These are phyloP conservation scores for Penicillium verrucosum DNA, from an alignment of 2,329 filamentous ascomycete species.

Conservation along the genomic window DNA sequence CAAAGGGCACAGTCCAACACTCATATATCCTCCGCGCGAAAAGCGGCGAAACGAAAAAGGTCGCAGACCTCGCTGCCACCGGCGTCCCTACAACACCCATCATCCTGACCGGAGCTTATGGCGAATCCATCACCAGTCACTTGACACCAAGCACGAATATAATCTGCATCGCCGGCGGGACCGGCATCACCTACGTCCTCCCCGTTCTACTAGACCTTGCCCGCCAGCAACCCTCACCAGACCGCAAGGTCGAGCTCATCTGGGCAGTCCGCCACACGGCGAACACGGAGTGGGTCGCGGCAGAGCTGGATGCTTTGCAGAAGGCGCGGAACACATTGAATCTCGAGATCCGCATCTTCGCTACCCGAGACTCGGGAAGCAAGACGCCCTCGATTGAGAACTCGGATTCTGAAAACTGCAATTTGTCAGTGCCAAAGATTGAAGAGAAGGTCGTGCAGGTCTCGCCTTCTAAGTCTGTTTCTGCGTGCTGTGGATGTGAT, in stretches of 20 bases:
- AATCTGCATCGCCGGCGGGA: constrained; percentile 57
- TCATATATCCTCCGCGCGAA: constrained; percentile 51
- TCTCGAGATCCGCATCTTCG: constrained; percentile 56
- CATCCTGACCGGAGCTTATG: constrained; percentile 63
- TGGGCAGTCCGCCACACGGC: constrained; percentile 59
- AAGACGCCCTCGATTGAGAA: not conserved
- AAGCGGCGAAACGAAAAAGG: constrained; percentile 27
- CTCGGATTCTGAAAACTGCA: constrained; percentile 2
- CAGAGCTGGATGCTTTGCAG: constrained; percentile 54
- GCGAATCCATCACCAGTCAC: constrained; percentile 48
- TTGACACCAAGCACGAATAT: constrained; percentile 43
- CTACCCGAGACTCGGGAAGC: constrained; percentile 51
- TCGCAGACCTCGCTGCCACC: constrained; percentile 23
- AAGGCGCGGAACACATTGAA: constrained; percentile 38
- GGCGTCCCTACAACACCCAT: constrained; percentile 48
- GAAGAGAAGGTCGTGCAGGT: constrained; percentile 9
- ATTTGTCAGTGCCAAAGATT: not conserved
- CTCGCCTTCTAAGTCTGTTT: constrained; percentile 1
- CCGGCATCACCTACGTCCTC: constrained; percentile 57
- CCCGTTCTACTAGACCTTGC: constrained; percentile 47
- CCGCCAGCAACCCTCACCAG: constrained; percentile 28
- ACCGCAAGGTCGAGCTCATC: constrained; percentile 57
- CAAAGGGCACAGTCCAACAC: constrained; percentile 22
- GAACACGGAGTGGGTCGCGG: constrained; percentile 58
- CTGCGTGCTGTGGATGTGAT: constrained; percentile 12